These are phyloP conservation scores for Aristolochia californica DNA, from an alignment of 164 flowering plant species.

Conservation along the genomic window DNA sequence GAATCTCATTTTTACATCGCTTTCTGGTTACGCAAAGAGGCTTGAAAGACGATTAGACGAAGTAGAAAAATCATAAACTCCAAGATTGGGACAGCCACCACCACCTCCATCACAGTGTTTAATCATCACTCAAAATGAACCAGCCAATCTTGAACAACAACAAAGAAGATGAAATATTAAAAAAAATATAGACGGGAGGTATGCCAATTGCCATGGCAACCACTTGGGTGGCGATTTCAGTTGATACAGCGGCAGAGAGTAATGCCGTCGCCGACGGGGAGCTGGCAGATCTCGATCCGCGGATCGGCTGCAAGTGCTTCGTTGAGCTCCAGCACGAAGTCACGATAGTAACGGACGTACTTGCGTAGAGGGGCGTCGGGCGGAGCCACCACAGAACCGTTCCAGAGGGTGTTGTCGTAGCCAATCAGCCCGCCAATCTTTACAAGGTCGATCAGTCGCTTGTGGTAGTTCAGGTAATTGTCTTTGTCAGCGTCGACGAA, in stretches of 20 bases:
- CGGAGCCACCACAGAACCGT: constrained; percentile 89
- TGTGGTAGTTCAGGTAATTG: constrained; percentile 91
- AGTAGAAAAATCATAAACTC: too few species aligned
- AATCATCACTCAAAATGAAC: too few species aligned
- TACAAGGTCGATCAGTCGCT: constrained; percentile 75
- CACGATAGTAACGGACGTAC: constrained; percentile 83
- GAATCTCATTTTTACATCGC: too few species aligned
- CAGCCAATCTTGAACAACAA: too few species aligned
- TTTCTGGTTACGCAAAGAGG: too few species aligned
- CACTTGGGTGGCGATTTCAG: constrained; percentile 15
- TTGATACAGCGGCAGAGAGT: constrained; percentile 85
- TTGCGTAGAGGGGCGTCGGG: constrained; percentile 83
- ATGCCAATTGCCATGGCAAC: too few species aligned
- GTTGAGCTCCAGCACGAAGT: constrained; percentile 90
- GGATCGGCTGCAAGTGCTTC: constrained; percentile 87
- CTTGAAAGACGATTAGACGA: too few species aligned
- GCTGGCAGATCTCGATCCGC: constrained; percentile 91
- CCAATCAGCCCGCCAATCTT: constrained; percentile 90
- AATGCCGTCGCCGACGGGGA: constrained; percentile 95
- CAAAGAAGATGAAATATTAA: too few species aligned
- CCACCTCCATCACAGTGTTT: too few species aligned
- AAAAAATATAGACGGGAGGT: too few species aligned
- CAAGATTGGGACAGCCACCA: too few species aligned
- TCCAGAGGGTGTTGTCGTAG: constrained; percentile 98
- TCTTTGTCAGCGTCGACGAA: constrained; percentile 99